phyloP scores from a whole-genome alignment of 257 asterid species.

The Solanum piurae region DNA sequence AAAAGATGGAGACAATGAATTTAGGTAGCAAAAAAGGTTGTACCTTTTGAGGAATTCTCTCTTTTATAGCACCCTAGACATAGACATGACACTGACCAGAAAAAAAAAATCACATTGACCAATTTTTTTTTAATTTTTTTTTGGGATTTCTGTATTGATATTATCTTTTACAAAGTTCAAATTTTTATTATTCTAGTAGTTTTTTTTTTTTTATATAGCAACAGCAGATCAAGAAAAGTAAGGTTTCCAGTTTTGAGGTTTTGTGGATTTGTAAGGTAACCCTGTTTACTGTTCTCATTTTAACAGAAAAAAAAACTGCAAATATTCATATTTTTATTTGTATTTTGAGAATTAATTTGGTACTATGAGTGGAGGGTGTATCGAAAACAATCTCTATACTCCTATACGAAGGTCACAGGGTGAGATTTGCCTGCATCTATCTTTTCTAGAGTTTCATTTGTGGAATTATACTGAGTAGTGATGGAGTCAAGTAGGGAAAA shows the following conservation, averaged over 20 bases:
- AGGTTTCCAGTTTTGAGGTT: background rate
- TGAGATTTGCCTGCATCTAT: background rate
- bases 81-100: background rate
- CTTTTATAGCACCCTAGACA: background rate
- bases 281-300: constrained; percentile 1
- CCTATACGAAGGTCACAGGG: background rate
- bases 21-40: background rate
- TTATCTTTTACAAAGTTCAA: background rate
- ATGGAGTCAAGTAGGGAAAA: background rate
- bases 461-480: background rate
- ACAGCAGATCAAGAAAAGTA: background rate
- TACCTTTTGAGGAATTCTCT: background rate
- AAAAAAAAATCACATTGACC: background rate
- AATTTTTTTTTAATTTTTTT: background rate
- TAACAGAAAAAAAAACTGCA: background rate
- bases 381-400: background rate
- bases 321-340: background rate
- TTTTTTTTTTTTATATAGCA: background rate
- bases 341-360: background rate
- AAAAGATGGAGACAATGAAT: background rate
- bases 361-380: background rate
- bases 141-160: background rate
- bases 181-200: background rate
- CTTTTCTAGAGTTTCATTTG: background rate
- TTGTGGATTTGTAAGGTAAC: constrained; percentile 13